A percentile compares a stretch with the other conserved stretches of the same genome.
Conservation (phyloP, 1,284 basidiomycete genomes). For the Athelia psychrophila region DNA sequence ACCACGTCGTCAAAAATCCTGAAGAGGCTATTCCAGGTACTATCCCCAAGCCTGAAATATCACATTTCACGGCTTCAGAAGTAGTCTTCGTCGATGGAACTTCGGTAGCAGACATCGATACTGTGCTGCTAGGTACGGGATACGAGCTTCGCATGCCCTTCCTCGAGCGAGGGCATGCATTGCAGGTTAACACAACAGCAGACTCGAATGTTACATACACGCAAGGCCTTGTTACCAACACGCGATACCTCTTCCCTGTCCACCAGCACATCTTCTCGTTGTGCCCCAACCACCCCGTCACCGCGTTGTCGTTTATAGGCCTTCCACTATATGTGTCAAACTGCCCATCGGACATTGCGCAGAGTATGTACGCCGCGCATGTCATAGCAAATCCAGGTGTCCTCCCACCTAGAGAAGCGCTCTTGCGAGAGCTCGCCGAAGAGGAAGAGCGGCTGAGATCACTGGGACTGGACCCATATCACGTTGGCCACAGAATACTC, state of each 20-base stretch:
- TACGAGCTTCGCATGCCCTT: slow-evolving; percentile 53
- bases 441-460: slow-evolving; percentile 35
- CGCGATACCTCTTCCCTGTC: slow-evolving; percentile 53
- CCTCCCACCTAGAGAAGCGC: slow-evolving; percentile 35
- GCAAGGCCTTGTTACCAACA: slow-evolving; percentile 40
- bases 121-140: slow-evolving; percentile 51
- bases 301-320: slow-evolving; percentile 53
- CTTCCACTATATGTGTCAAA: slow-evolving; percentile 42
- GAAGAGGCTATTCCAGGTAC: slow-evolving; percentile 23
- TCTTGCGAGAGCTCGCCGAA: slow-evolving; percentile 38
- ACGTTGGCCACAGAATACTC: slow-evolving; percentile 43
- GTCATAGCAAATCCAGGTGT: slow-evolving; percentile 39
- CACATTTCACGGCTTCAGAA: slow-evolving; percentile 40
- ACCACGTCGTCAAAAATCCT: slow-evolving; percentile 36
- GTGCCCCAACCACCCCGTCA: slow-evolving; percentile 40
- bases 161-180: slow-evolving; percentile 35
- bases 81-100: slow-evolving; percentile 48
- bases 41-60: slow-evolving; percentile 40
- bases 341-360: slow-evolving; percentile 49
- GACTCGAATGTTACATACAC: slow-evolving; percentile 21
- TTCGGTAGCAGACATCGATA: slow-evolving; percentile 35
- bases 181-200: slow-evolving; percentile 21
- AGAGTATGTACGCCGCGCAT: slow-evolving; percentile 44
- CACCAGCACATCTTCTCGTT: slow-evolving; percentile 52
- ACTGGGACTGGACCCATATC: slow-evolving; percentile 45